These are phyloP conservation scores for Nannochloropsis salina DNA, from an alignment of 108 stramenopile species.

Conservation along the genomic window DNA sequence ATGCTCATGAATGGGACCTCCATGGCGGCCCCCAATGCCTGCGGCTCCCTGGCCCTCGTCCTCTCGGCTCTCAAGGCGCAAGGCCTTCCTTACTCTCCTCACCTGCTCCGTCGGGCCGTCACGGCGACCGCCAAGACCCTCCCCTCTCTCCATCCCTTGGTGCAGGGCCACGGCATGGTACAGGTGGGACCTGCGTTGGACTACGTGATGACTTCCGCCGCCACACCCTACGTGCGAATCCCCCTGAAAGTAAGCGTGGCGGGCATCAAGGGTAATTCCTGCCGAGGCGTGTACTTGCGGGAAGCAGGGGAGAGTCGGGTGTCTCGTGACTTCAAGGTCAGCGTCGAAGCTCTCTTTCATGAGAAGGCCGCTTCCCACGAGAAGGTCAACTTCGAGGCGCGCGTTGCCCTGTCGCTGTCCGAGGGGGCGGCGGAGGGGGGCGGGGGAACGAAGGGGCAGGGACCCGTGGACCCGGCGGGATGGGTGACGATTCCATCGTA, in stretches of 20 bases:
- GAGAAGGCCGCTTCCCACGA: constrained; percentile 51
- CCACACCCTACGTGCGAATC: constrained; percentile 30
- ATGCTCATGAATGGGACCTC: constrained; percentile 80
- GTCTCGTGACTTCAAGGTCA: constrained; percentile 31
- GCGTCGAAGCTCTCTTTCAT: constrained; percentile 48
- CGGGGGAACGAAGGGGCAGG: constrained; percentile 25
- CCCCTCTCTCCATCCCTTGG: constrained; percentile 43
- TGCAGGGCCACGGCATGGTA: constrained; percentile 67
- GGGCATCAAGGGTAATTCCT: background rate
- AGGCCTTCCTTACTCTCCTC: constrained; percentile 56
- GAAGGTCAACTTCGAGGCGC: constrained; percentile 53
- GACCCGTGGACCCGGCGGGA: constrained; percentile 56
- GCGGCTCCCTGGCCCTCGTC: constrained; percentile 71
- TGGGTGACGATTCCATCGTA: constrained; percentile 55
- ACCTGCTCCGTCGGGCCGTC: constrained; percentile 62
- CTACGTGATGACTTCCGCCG: background rate
- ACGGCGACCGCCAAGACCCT: constrained; percentile 64
- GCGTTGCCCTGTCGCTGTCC: constrained; percentile 28
- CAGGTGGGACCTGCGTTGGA: constrained; percentile 63
- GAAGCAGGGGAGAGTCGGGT: constrained; percentile 23
- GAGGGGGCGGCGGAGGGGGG: constrained; percentile 21
- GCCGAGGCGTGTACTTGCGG: background rate
- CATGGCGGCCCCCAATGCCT: constrained; percentile 65
- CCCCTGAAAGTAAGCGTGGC: background rate
- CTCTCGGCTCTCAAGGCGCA: constrained; percentile 63